phyloP scores from a whole-genome alignment of 2,329 filamentous ascomycete genomes.

The Phaeophleospora eucalypticola region DNA sequence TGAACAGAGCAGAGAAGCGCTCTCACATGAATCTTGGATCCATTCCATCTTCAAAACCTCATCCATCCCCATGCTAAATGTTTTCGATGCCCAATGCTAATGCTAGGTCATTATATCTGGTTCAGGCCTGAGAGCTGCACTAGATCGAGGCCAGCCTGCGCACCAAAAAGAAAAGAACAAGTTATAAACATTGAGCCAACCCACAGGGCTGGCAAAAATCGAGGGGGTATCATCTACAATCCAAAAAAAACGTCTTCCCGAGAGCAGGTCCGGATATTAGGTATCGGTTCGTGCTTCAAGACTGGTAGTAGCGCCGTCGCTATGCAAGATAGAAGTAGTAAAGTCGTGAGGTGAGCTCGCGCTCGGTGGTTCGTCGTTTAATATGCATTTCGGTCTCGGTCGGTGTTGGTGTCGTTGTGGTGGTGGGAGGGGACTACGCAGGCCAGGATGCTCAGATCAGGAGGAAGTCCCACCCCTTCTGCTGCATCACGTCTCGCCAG shows the following conservation, averaged over 20 bases:
- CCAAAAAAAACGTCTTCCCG: conserved; percentile 13
- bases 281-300: conserved; percentile 9
- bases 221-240: conserved; percentile 22
- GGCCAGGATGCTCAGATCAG: conserved; percentile 60
- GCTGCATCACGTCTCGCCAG: conserved; percentile 92
- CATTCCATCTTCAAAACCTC: no score
- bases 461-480: conserved; percentile 88
- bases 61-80: background rate
- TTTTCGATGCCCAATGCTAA: background rate
- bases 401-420: background rate
- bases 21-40: no score
- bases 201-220: conserved; percentile 9
- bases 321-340: conserved; percentile 25
- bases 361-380: conserved; percentile 3
- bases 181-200: background rate
- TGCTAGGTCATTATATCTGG: conserved; percentile 2
- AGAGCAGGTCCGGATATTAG: conserved; percentile 4
- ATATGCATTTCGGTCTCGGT: background rate
- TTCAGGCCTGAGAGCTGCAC: conserved; percentile 29
- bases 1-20: no score
- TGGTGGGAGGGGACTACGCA: conserved; percentile 4
- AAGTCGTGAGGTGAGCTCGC: conserved; percentile 8
- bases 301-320: conserved; percentile 28
- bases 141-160: conserved; percentile 21
- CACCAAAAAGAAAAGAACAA: background rate